Conservation (phyloP, 2,329 filamentous ascomycete genomes). For the Penicillium rolfsii region DNA sequence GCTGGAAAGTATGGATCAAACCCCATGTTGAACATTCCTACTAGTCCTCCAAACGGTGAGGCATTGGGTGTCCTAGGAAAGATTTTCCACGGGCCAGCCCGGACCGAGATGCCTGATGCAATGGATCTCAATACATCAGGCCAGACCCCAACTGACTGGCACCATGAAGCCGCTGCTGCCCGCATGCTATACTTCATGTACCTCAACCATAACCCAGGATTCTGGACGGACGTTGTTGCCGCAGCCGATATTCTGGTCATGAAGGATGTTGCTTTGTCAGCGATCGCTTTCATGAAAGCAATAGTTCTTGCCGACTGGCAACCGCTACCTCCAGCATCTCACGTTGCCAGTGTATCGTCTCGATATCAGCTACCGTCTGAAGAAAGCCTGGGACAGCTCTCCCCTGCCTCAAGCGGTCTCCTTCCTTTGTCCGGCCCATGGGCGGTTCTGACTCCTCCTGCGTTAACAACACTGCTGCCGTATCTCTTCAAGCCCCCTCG, state of each 20-base stretch:
- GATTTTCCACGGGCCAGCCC: slow-evolving; percentile 58
- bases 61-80: slow-evolving; percentile 59
- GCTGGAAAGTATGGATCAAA: slow-evolving; percentile 43
- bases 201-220: slow-evolving; percentile 52
- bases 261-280: slow-evolving; percentile 59
- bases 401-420: slow-evolving; percentile 38
- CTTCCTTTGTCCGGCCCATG: slow-evolving; percentile 53
- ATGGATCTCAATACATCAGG: slow-evolving; percentile 39
- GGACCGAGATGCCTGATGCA: slow-evolving; percentile 28
- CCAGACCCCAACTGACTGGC: slow-evolving; percentile 44
- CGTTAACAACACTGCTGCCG: slow-evolving; percentile 55
- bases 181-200: slow-evolving; percentile 61
- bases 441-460: slow-evolving; percentile 57
- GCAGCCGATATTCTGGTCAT: slow-evolving; percentile 62
- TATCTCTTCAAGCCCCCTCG: slow-evolving; percentile 61
- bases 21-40: slow-evolving; percentile 56
- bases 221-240: slow-evolving; percentile 57
- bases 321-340: slow-evolving; percentile 38
- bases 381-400: slow-evolving; percentile 41
- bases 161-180: slow-evolving; percentile 56
- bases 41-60: slow-evolving; percentile 57
- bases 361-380: slow-evolving; percentile 48
- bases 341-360: slow-evolving; percentile 25
- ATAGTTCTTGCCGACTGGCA: slow-evolving; percentile 61
- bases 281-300: slow-evolving; percentile 56